Percentiles rank a stretch among this genome's conserved stretches.
phyloP scores from a whole-genome alignment of 495 filamentous ascomycete genomes.

The Trichocladium uniseriatum region DNA sequence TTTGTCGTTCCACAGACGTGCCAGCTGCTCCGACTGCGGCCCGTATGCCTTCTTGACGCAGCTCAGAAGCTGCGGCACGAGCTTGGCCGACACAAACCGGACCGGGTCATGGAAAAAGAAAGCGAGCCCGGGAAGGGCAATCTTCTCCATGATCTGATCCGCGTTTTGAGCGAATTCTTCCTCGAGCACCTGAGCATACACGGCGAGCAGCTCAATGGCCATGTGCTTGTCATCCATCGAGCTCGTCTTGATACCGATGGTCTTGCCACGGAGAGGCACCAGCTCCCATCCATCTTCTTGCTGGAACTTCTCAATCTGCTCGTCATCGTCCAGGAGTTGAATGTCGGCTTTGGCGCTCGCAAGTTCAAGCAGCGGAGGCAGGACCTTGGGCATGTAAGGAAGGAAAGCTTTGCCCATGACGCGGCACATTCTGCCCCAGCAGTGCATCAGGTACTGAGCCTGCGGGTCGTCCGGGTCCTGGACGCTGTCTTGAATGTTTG shows the following conservation, averaged over 20 bases:
- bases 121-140: constrained; percentile 82
- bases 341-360: constrained; percentile 96
- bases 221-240: constrained; percentile 97
- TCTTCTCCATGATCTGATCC: constrained; percentile 88
- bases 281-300: constrained; percentile 98
- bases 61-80: constrained; percentile 88
- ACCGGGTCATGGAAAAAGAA: constrained; percentile 99
- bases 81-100: constrained; percentile 87
- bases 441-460: constrained; percentile 94
- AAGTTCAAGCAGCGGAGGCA: constrained; percentile 85
- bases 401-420: constrained; percentile 86
- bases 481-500: constrained; percentile 76
- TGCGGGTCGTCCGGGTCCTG: constrained; percentile 93
- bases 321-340: constrained; percentile 91
- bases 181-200: constrained; percentile 92
- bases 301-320: constrained; percentile 83
- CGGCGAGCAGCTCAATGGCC: constrained; percentile 93
- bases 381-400: constrained; percentile 82
- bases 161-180: constrained; percentile 88
- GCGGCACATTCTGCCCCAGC: constrained; percentile 98
- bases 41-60: constrained; percentile 89
- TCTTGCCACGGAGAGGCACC: constrained; percentile 90
- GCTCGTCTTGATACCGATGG: constrained; percentile 97
- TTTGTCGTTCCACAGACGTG: constrained; percentile 62
- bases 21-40: constrained; percentile 59